Percentiles rank a stretch among this genome's conserved stretches.
Evolutionary conservation across 768 basidiomycete genomes (phyloP).

Genomic region (Sporobolomyces pararoseus): DNA sequence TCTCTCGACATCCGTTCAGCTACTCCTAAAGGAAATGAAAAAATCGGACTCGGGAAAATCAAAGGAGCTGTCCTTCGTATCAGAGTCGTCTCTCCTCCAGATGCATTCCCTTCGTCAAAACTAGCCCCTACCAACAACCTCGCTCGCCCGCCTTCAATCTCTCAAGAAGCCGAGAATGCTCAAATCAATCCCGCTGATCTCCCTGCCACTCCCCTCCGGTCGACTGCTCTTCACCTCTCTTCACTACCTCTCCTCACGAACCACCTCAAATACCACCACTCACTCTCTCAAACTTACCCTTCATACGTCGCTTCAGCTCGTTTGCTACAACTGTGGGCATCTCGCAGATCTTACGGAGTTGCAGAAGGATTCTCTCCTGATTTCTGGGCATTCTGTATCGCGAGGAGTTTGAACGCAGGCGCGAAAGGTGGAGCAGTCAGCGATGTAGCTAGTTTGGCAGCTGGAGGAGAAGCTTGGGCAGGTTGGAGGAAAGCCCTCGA

Average conservation of each 20-base stretch:
- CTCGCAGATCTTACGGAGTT: constrained; percentile 62
- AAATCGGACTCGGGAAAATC: constrained; percentile 58
- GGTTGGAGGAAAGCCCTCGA: constrained; percentile 41
- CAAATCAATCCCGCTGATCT: constrained; percentile 42
- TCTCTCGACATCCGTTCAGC: constrained; percentile 58
- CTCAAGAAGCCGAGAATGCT: constrained; percentile 24
- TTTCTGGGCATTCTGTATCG: constrained; percentile 40
- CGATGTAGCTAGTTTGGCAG: constrained; percentile 22
- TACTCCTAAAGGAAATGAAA: constrained; percentile 28
- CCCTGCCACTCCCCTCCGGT: constrained; percentile 68
- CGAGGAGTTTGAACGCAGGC: constrained; percentile 33
- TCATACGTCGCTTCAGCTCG: constrained; percentile 70
- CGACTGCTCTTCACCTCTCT: constrained; percentile 62
- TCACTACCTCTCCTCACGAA: constrained; percentile 51
- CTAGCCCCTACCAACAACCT: constrained; percentile 73
- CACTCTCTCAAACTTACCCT: constrained; percentile 56
- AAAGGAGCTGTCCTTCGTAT: constrained; percentile 67
- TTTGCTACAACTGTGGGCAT: constrained; percentile 83
- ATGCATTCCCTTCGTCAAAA: constrained; percentile 56
- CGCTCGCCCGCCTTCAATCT: constrained; percentile 53
- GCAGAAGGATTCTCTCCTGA: constrained; percentile 44
- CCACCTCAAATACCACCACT: constrained; percentile 59
- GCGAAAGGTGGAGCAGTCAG: neutral
- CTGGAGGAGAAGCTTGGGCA: constrained; percentile 39
- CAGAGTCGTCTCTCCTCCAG: constrained; percentile 62